Evolutionary conservation across 2,329 filamentous ascomycete genomes (phyloP), one percentile per base, ranked within the genome.

Genomic region (Beauveria sp.): DNA sequence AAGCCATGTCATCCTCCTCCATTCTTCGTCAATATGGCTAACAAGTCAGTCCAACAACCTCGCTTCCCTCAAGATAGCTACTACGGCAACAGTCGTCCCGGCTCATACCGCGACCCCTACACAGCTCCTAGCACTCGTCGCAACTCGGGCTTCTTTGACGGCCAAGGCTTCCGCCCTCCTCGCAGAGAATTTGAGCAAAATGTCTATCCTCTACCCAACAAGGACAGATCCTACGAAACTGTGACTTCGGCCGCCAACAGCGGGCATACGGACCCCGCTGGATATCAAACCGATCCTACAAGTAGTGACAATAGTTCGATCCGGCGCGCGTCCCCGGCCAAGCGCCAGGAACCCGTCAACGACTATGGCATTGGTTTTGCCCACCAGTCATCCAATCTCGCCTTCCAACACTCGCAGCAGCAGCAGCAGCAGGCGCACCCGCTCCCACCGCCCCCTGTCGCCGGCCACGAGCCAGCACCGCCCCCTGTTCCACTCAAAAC

Each of bases 271-370:
- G 92, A 96, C 62, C 86, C 86, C 14, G 87, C 84, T 70, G 87
- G 86, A 61, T 93, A 95, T 73, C 87, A 88, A 66, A 96, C 91
- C 63, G 92, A 96, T 71, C 93, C 90, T 47, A 77, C 82, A 61
- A 95, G 90, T 76, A 96, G 92, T 70, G 90, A 96, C 71, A 96
- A 96, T 76, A 96, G 91, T 76, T 96, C 91, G 1, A 85, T 96
- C 67, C 91, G 96, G 71, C 87, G 91, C 64, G 78, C 86, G 26
- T 82, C 86, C 57, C 78, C 79, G 5, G 77, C 79, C 42, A 82
- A 83, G 67, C 82, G 79, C 62, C 70, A 69, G 30, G 81, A 86
- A 54, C 80, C 81, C 8, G 69, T 75, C 6, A 87, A 89, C 59
- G 82, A 81, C 65, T 90, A 90, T 67, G 88, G 88, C 56, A 87